phyloP scores from a whole-genome alignment of 345 rosid genomes.

The Rhizophora mangle region DNA sequence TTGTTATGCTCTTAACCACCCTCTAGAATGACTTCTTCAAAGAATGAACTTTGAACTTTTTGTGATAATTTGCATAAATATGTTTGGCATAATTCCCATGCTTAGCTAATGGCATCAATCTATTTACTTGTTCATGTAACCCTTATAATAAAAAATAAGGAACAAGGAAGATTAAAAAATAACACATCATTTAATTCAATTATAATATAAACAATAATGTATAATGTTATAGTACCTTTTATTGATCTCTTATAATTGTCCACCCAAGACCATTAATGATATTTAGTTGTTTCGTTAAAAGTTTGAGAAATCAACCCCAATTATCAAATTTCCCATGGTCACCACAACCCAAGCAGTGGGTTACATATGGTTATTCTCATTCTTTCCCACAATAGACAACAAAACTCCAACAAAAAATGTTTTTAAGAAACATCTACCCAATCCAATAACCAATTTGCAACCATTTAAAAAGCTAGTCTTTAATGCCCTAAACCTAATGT shows the following conservation, averaged over 20 bases:
- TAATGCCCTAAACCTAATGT: not conserved
- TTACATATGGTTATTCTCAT: not conserved
- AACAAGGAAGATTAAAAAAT: too few relatives aligned
- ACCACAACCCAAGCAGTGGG: not conserved
- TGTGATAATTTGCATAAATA: not conserved
- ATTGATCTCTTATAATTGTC: not conserved
- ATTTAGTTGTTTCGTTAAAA: not conserved
- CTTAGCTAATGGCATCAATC: not conserved
- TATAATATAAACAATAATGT: not conserved
- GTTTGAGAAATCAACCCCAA: not conserved
- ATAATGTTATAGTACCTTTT: not conserved
- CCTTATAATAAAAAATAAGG: too few relatives aligned
- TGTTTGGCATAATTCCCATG: not conserved
- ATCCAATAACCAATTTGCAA: not conserved
- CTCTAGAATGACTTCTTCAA: not conserved
- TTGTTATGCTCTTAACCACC: not conserved
- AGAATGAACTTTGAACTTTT: not conserved
- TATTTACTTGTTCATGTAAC: not conserved
- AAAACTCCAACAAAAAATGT: not conserved
- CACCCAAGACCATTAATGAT: not conserved
- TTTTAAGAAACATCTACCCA: not conserved
- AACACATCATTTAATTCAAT: too few relatives aligned
- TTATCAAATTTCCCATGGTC: not conserved
- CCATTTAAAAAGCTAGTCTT: not conserved
- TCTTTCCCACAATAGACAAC: not conserved